These are phyloP conservation scores for Adenanthera pavonina DNA, from an alignment of 306 rosid species.

Conservation along the genomic window DNA sequence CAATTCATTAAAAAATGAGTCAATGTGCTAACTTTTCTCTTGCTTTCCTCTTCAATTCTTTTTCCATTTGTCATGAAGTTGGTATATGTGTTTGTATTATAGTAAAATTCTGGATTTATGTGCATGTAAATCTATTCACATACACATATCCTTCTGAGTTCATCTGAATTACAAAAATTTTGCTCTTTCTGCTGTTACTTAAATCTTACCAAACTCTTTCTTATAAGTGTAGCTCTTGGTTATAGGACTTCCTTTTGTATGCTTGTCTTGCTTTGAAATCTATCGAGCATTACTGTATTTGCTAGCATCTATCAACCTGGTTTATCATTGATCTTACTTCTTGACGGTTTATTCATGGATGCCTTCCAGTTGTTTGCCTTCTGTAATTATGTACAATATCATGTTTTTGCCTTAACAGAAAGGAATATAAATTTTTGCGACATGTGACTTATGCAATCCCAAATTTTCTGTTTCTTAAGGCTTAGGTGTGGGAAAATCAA, in stretches of 20 bases:
- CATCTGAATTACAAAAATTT: constrained; percentile 38
- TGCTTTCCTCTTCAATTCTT: constrained; percentile 16
- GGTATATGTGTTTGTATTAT: constrained; percentile 22
- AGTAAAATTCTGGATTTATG: constrained; percentile 40
- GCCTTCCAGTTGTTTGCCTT: not conserved
- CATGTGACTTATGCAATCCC: not conserved
- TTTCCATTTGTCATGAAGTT: constrained; percentile 41
- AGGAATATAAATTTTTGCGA: not conserved
- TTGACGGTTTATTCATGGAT: constrained; percentile 5
- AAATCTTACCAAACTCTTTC: constrained; percentile 23
- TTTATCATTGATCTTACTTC: constrained; percentile 13
- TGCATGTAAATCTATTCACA: constrained; percentile 39
- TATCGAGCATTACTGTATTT: not conserved
- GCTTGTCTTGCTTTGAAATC: constrained; percentile 25
- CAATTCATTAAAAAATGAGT: constrained; percentile 78
- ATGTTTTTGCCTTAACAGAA: constrained; percentile 12
- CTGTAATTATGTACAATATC: not conserved
- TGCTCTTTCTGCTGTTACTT: constrained; percentile 37
- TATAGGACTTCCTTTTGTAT: constrained; percentile 27
- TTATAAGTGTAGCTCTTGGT: constrained; percentile 28
- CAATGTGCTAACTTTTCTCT: constrained; percentile 35
- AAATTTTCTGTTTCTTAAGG: not conserved
- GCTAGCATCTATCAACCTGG: constrained; percentile 15
- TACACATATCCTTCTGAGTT: constrained; percentile 33
- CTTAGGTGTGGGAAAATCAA: not conserved